Base-by-base conservation (phyloP, 805 yeast species). In the Lipomyces japonicus region DNA sequence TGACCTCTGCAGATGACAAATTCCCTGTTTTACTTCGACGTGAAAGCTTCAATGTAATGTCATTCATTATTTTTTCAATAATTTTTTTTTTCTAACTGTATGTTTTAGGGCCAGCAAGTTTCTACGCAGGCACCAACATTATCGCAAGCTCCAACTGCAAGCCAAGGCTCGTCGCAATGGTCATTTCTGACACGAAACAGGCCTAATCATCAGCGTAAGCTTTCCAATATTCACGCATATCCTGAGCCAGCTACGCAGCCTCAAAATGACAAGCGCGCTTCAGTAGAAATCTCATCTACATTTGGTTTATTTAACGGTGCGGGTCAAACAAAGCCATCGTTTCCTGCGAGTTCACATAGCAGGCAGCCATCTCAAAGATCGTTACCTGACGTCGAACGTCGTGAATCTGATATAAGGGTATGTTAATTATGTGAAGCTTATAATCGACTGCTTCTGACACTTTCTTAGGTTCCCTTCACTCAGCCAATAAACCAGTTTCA, bases 11-110 rank as follows among this genome's bases (percentile, higher is more conserved):
- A 12, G 64, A 64, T 16, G 68, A 65, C 48, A 59, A 65, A 50
- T 65, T 65, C 42, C 69, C 69, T 19, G 64, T 65, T 25, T 55
- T 65, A 18, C 62, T 65, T 30, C 62, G 69, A 7, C 61, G 68
- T 12, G 65, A 61, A 40, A 56, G 63, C 43, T 39, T 56, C 30
- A 42, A 34, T 28, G 41, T 37, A 37, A 18, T 9, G 6, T 37
- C 26, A 16, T 7, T 9, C 39, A 14, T 12, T 10, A 16, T 12
- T 35, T 16, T 35, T 35, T 18, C 10, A 37, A 9, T 18, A 18
- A 6, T 14, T 25, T 16, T 25, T 10, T 6, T 37, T 37, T 47
- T 37, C 45, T 41, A 43, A 28, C 48, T 16, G 34, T 24, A 16
- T 4, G 40, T 43, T 40, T 10, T 41, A 32, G 38, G n/a, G 35